A percentile compares a stretch with the other conserved stretches of the same genome.
Conservation (phyloP, 2,329 filamentous ascomycete species). For the Clathrospora elynae region DNA sequence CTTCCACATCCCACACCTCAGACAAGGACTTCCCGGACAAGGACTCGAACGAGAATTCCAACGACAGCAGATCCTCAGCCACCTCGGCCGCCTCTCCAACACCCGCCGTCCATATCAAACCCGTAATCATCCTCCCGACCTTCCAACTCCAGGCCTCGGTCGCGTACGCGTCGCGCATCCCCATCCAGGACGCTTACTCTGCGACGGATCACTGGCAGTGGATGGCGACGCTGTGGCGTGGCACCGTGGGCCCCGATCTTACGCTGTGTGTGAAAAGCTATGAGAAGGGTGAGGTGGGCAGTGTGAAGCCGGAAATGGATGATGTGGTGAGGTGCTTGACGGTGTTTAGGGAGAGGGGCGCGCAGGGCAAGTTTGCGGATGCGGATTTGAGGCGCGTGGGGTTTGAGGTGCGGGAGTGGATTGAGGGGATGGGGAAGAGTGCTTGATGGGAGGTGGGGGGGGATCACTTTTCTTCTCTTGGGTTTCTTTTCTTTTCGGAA, state of each 20-base stretch:
- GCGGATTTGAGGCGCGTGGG: conserved; percentile 71
- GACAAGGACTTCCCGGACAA: conserved; percentile 18
- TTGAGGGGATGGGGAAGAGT: conserved; percentile 47
- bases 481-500: too few relatives aligned
- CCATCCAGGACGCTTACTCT: conserved; percentile 76
- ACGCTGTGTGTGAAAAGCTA: conserved; percentile 67
- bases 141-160: conserved; percentile 83
- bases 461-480: conserved; percentile 2
- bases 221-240: conserved; percentile 93
- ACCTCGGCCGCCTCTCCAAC: conserved; percentile 14
- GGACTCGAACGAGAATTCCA: conserved; percentile 12
- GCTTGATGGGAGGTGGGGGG: neutral
- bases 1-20: conserved; percentile 2
- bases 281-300: conserved; percentile 33
- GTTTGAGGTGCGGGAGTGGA: conserved; percentile 89
- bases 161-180: conserved; percentile 71
- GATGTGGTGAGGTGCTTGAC: conserved; percentile 49
- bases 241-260: conserved; percentile 79
- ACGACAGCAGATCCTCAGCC: conserved; percentile 25
- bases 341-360: conserved; percentile 44
- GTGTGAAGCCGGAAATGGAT: conserved; percentile 51
- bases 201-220: conserved; percentile 96
- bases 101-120: conserved; percentile 50
- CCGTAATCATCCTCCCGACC: conserved; percentile 75
- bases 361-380: conserved; percentile 46